Evolutionary conservation across 164 flowering plant species (phyloP).

Genomic region (Protea cynaroides): DNA sequence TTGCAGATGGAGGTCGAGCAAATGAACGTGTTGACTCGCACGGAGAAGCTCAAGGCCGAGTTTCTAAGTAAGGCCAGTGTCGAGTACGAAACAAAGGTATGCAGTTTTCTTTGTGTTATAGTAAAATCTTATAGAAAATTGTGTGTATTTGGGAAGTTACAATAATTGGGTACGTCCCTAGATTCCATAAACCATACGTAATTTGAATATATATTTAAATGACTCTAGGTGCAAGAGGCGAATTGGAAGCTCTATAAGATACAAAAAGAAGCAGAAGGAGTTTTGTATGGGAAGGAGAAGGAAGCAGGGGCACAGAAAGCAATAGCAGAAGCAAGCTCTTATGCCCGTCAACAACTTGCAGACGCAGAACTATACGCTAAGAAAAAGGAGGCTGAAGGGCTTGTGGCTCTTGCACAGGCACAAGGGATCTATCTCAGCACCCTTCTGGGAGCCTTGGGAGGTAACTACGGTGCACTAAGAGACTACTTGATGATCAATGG

Average conservation of each 20-base stretch:
- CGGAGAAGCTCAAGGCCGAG: slow-evolving; percentile 19
- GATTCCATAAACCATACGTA: too few relatives aligned
- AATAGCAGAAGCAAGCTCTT: slow-evolving; percentile 23
- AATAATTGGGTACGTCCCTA: too few relatives aligned
- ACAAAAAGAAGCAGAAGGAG: slow-evolving; percentile 13
- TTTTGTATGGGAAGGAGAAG: slow-evolving; percentile 4
- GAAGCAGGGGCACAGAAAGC: slow-evolving; percentile 5
- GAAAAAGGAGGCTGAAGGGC: slow-evolving; percentile 33
- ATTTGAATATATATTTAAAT: too few relatives aligned
- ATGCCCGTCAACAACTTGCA: slow-evolving; percentile 20
- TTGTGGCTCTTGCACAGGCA: slow-evolving; percentile 19
- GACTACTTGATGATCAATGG: slow-evolving; percentile 37
- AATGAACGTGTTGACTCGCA: slow-evolving; percentile 25
- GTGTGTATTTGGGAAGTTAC: too few relatives aligned
- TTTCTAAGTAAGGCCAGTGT: slow-evolving; percentile 37
- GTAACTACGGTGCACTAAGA: slow-evolving; percentile 29
- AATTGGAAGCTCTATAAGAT: slow-evolving; percentile 23
- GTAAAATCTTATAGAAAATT: too few relatives aligned
- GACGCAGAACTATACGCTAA: slow-evolving; percentile 31
- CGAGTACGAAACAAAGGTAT: slow-evolving; percentile 31
- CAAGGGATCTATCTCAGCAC: slow-evolving; percentile 22
- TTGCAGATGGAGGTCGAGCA: slow-evolving; percentile 38
- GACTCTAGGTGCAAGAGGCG: slow-evolving; percentile 31
- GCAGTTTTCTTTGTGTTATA: not conserved
- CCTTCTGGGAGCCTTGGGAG: slow-evolving; percentile 20